Base-by-base conservation (phyloP, 2,329 filamentous ascomycete species). In the Hypoxylon sp. region DNA sequence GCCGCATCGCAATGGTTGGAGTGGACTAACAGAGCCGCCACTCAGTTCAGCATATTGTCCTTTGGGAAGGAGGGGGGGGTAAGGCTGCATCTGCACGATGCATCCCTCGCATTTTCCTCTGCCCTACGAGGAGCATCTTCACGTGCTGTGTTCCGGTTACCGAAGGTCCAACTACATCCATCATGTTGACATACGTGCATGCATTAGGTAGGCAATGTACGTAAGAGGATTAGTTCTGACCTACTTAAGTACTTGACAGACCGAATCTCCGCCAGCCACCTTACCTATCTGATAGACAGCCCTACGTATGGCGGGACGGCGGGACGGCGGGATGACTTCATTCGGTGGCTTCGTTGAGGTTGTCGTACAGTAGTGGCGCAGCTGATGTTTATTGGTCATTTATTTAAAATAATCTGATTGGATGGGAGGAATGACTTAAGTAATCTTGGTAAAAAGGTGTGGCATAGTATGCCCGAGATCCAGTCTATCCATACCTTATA, bases 81-180 rank as follows among this genome's bases (percentile, higher is more conserved):
- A 61, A 55, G 58, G 63, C 63, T 67, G 53, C 64, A 67, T 59
- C 33, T 42, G 39, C 62, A 64, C 35, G 60, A 42, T 24, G 46
- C 24, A 52, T 39, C 46, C 61, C 39, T 44, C 19, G 39, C 39
- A 6, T 31, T 17, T 19, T 33, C 42, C 31, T 54, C 37, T 57
- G 52, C 63, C 54, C 29, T 64, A 64, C 11, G 37, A 63, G 26
- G 14, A 31, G 3, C 5, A 11, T 14, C 22, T 52, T 13, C 17
- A 17, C 33, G 44, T 44, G 39, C 39, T 10, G 39, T 17, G 11
- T 52, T 24, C 53, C 63, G 58, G 37, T 35, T 47, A 50, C 31
- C 46, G 47, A 46, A 58, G 59, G 26, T 17, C 44, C 22, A 29
- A 51, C 31, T 51, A 3, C 29, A 31, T 31, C 29, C 29, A 8